Evolutionary conservation across 768 basidiomycete genomes (phyloP), one percentile per base, ranked within the genome.

Genomic region (Porphyrellus cyaneotinctus): DNA sequence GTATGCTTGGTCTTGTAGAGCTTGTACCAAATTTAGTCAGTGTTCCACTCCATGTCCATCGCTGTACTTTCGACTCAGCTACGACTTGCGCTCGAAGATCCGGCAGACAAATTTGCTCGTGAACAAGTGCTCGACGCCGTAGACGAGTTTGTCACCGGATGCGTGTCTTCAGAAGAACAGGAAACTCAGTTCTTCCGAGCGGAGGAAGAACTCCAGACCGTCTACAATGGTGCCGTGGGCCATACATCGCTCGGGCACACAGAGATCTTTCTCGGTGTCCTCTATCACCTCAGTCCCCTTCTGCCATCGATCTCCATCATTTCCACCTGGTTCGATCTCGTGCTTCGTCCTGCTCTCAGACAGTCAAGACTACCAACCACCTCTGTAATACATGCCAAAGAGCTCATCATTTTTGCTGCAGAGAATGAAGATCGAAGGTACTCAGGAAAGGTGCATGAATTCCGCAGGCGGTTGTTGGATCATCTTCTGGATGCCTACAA

Each of bases 251-350:
- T 81, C 35, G 72, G 72, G 22, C 87, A 89, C 60, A 78, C 76
- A 4, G 86, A 88, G 61, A 68, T 82, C 14, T 83, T 92, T 59
- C 75, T 92, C 12, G 75, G 78, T 23, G 76, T 88, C 17, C 75
- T 91, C 7, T 77, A 78, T 56, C 82, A 82, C 58, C 75, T 91
- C 24, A 73, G 74, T 11, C 78, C 84, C 13, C 74, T 87, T 26
- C 71, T 90, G 8, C 74, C 86, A 3, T 71, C 85, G 9, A 75
- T 75, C 7, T 87, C 86, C 23, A 74, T 91, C 49, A 85, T 90
- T 51, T 84, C 84, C 2, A 77, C 75, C 24, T 92, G 91, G 91
- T 92, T 89, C 66, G 88, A 92, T 65, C 77, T 87, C 31, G 76
- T 88, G 24, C 74, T 92, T 3, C 83, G 90, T 31, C 85, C 87